Conservation (phyloP, 2,329 filamentous ascomycete genomes). For the Talaromyces sp. region DNA sequence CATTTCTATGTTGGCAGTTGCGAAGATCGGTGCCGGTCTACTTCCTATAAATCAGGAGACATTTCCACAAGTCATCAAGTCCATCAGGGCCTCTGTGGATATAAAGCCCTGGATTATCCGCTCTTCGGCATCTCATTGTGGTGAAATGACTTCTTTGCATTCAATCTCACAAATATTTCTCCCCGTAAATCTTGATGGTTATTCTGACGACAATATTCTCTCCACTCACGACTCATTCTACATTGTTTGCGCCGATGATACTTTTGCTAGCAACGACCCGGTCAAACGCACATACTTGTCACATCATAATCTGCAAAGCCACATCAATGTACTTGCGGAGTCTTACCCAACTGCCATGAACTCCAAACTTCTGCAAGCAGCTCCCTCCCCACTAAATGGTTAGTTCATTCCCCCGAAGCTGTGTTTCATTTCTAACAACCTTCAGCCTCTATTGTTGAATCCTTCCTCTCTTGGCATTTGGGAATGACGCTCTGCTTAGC, state of each 20-base stretch:
- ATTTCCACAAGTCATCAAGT: slow-evolving; percentile 61
- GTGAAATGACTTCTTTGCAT: slow-evolving; percentile 6
- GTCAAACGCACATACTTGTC: slow-evolving; percentile 76
- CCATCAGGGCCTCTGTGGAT: slow-evolving; percentile 65
- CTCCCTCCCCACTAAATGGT: slow-evolving; percentile 79
- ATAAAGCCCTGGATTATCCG: slow-evolving; percentile 52
- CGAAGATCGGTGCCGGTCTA: slow-evolving; percentile 78
- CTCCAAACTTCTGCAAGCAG: slow-evolving; percentile 75
- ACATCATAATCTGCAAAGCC: slow-evolving; percentile 74
- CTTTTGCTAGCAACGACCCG: slow-evolving; percentile 55
- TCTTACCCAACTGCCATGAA: slow-evolving; percentile 63
- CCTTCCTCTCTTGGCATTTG: slow-evolving; percentile 79
- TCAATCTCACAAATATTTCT: slow-evolving; percentile 18
- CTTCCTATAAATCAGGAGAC: slow-evolving; percentile 77
- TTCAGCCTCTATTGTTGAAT: slow-evolving; percentile 80
- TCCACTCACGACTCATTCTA: slow-evolving; percentile 41
- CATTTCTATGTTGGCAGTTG: slow-evolving; percentile 69
- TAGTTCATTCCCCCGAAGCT: slow-evolving; percentile 10
- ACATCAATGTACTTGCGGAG: slow-evolving; percentile 66
- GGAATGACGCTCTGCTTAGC: slow-evolving; percentile 80
- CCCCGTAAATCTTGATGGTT: slow-evolving; percentile 15
- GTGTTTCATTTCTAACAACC: slow-evolving; percentile 15
- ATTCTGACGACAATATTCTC: slow-evolving; percentile 13
- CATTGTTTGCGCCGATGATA: slow-evolving; percentile 78
- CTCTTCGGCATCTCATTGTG: background rate